Conservation (phyloP, 1,139 yeast genomes). For the Saccharomyces uvarum region DNA sequence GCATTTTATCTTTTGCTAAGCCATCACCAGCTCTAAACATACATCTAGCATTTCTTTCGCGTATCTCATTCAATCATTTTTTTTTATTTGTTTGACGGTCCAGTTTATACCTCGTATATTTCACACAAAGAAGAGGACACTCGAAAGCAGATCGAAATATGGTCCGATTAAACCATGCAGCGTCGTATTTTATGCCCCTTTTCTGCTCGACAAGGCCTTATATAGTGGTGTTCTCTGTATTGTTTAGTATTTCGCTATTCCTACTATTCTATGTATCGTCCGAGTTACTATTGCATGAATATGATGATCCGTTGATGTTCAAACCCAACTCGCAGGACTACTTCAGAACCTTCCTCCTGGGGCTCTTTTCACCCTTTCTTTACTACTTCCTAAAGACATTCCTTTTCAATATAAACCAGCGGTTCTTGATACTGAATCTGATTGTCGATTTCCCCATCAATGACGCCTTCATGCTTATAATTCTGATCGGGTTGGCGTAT, state of each 20-base stretch:
- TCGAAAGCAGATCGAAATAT: slow-evolving; percentile 8
- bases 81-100: not conserved
- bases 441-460: slow-evolving; percentile 27
- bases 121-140: not conserved
- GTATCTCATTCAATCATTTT: not conserved
- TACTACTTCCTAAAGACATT: slow-evolving; percentile 26
- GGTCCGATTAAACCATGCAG: slow-evolving; percentile 29
- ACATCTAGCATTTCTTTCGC: not conserved
- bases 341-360: slow-evolving; percentile 30
- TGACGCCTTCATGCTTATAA: slow-evolving; percentile 29
- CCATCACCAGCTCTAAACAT: not conserved
- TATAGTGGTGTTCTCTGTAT: slow-evolving; percentile 16
- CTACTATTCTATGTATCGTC: slow-evolving; percentile 18
- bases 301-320: slow-evolving; percentile 27
- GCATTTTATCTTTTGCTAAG: not conserved
- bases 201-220: slow-evolving; percentile 27
- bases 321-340: slow-evolving; percentile 33
- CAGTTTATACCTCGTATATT: not conserved
- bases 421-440: slow-evolving; percentile 18
- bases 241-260: slow-evolving; percentile 14
- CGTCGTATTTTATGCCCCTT: slow-evolving; percentile 30
- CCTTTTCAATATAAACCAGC: slow-evolving; percentile 18
- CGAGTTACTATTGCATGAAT: slow-evolving; percentile 18
- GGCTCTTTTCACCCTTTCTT: slow-evolving; percentile 30
- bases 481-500: slow-evolving; percentile 30